Percentiles rank a stretch among this genome's conserved stretches.
Evolutionary conservation across 192 early-diverging fungal genomes (phyloP).

Genomic region (Pilaira anomala): DNA sequence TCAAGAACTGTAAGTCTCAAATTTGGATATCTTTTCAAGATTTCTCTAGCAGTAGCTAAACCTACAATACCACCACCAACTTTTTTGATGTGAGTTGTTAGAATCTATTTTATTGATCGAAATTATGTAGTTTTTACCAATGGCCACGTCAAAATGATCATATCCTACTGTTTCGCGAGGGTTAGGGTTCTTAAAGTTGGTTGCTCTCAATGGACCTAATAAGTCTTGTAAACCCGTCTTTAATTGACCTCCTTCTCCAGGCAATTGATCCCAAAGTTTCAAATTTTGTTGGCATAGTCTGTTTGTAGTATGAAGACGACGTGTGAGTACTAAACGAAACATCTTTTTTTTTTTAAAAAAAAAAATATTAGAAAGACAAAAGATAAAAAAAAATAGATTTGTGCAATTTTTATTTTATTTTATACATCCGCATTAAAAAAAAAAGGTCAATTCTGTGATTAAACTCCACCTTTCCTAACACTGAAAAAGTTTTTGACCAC

Average conservation of each 20-base stretch:
- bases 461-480: conserved; percentile 52
- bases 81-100: background rate
- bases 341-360: background rate
- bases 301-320: background rate
- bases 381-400: conserved; percentile 6
- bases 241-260: conserved; percentile 21
- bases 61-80: conserved; percentile 39
- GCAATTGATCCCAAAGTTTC: conserved; percentile 22
- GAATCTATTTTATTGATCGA: background rate
- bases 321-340: too few species aligned
- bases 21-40: conserved; percentile 21
- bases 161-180: conserved; percentile 12
- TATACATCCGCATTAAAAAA: background rate
- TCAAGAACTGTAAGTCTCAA: conserved; percentile 32
- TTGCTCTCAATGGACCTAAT: conserved; percentile 23
- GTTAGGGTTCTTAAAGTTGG: conserved; percentile 15
- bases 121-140: conserved; percentile 18
- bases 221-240: conserved; percentile 25
- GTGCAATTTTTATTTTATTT: background rate
- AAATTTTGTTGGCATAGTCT: background rate
- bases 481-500: conserved; percentile 91
- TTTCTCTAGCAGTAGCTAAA: conserved; percentile 36
- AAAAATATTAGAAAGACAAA: background rate
- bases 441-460: too few species aligned
- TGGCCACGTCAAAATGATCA: conserved; percentile 31